Conservation (phyloP, 2,329 filamentous ascomycete species). For the Lasiodiplodia sp. region DNA sequence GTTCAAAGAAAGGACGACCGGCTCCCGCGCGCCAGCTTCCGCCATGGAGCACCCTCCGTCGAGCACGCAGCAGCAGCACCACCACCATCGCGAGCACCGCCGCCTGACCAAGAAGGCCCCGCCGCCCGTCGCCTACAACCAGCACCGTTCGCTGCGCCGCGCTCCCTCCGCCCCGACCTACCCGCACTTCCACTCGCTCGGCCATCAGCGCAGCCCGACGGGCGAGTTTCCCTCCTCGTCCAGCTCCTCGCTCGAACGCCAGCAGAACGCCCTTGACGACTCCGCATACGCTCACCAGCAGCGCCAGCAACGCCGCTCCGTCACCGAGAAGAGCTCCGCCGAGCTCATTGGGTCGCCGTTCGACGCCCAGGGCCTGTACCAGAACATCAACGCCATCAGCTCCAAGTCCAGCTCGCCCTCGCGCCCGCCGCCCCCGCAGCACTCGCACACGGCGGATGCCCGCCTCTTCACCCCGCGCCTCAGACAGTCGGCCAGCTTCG, state of each 20-base stretch:
- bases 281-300: slow-evolving; percentile 17
- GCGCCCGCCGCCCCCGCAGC: slow-evolving; percentile 39
- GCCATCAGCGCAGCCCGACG: slow-evolving; percentile 32
- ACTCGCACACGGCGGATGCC: slow-evolving; percentile 41
- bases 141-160: slow-evolving; percentile 33
- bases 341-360: slow-evolving; percentile 51
- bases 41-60: slow-evolving; percentile 30
- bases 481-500: slow-evolving; percentile 52
- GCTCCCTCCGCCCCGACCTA: slow-evolving; percentile 40
- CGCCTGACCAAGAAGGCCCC: slow-evolving; percentile 34
- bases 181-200: slow-evolving; percentile 32
- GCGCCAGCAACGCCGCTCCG: slow-evolving; percentile 33
- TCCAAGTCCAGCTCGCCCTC: slow-evolving; percentile 29
- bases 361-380: slow-evolving; percentile 47
- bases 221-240: slow-evolving; percentile 30
- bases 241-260: slow-evolving; percentile 31
- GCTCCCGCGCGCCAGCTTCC: slow-evolving; percentile 12
- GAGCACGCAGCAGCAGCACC: slow-evolving; percentile 23
- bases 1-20: slow-evolving; percentile 27
- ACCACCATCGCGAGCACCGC: slow-evolving; percentile 31
- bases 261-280: slow-evolving; percentile 26
- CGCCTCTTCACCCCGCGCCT: slow-evolving; percentile 41
- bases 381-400: slow-evolving; percentile 44
- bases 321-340: slow-evolving; percentile 42
- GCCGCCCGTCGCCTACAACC: slow-evolving; percentile 37